A percentile compares a stretch with the other conserved stretches of the same genome.
These are phyloP conservation scores for Lagenidium giganteum DNA, from an alignment of 352 stramenopile genomes.

Conservation along the genomic window DNA sequence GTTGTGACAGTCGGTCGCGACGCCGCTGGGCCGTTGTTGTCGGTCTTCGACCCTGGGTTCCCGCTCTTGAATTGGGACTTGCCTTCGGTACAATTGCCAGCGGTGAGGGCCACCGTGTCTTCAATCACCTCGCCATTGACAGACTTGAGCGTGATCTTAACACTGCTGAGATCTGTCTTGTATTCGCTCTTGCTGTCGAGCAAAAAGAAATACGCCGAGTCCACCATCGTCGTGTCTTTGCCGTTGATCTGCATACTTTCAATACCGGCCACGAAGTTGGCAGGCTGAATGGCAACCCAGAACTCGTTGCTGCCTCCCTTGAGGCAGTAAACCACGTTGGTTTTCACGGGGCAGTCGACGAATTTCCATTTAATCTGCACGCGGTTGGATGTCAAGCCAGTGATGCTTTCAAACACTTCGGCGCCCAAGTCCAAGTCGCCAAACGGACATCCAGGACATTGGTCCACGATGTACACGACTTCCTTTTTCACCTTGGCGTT, in stretches of 20 bases:
- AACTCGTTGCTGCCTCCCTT: conserved; percentile 38
- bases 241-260: conserved; percentile 39
- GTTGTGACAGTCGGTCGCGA: conserved; percentile 1
- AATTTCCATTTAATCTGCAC: conserved; percentile 22
- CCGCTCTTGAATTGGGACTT: conserved; percentile 21
- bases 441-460: conserved; percentile 29
- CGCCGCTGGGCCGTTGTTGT: conserved; percentile 2
- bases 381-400: conserved; percentile 8
- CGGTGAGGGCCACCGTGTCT: conserved; percentile 35
- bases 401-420: conserved; percentile 18
- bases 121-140: conserved; percentile 35
- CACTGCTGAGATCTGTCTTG: conserved; percentile 21
- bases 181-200: conserved; percentile 25
- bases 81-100: conserved; percentile 27
- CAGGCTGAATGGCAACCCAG: conserved; percentile 42
- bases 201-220: conserved; percentile 47
- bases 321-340: conserved; percentile 25
- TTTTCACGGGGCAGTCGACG: conserved; percentile 18
- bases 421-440: conserved; percentile 39
- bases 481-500: conserved; percentile 16
- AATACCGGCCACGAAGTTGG: conserved; percentile 35
- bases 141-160: conserved; percentile 27
- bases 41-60: background rate
- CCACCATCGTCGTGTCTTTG: conserved; percentile 30
- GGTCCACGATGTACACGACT: conserved; percentile 45